phyloP scores from a whole-genome alignment of 2,329 filamentous ascomycete genomes.

The Corinectria fuckeliana region DNA sequence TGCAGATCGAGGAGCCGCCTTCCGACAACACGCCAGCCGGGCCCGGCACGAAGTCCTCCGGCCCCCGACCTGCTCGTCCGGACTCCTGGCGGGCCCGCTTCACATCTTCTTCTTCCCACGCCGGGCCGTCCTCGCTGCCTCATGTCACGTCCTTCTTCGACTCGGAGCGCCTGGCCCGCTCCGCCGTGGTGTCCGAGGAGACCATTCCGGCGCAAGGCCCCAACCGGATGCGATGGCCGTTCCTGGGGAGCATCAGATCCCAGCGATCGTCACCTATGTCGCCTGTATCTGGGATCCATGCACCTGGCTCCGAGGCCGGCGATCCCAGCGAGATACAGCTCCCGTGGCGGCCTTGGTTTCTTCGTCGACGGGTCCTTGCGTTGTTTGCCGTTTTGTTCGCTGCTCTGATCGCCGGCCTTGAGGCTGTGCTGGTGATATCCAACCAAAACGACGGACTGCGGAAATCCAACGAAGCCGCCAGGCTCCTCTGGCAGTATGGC shows the following conservation, averaged over 20 bases:
- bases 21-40: neutral
- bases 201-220: conserved; percentile 14
- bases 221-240: conserved; percentile 33
- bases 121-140: conserved; percentile 11
- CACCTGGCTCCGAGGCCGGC: conserved; percentile 18
- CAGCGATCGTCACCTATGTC: conserved; percentile 24
- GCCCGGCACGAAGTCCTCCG: conserved; percentile 30
- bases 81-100: conserved; percentile 10
- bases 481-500: conserved; percentile 48
- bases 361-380: conserved; percentile 41
- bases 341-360: conserved; percentile 46
- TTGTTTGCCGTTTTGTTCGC: conserved; percentile 41
- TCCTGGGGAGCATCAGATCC: conserved; percentile 36
- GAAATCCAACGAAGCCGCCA: conserved; percentile 31
- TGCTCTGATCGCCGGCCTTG: conserved; percentile 38
- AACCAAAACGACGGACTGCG: conserved; percentile 40
- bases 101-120: conserved; percentile 10
- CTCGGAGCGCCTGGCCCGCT: conserved; percentile 33
- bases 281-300: conserved; percentile 11
- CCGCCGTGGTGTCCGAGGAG: conserved; percentile 26
- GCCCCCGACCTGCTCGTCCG: conserved; percentile 27
- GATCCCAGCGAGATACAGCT: conserved; percentile 39
- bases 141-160: conserved; percentile 37
- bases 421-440: conserved; percentile 42
- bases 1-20: conserved; percentile 23